phyloP scores from a whole-genome alignment of 1,284 basidiomycete genomes.

The Puccinia novopanici region DNA sequence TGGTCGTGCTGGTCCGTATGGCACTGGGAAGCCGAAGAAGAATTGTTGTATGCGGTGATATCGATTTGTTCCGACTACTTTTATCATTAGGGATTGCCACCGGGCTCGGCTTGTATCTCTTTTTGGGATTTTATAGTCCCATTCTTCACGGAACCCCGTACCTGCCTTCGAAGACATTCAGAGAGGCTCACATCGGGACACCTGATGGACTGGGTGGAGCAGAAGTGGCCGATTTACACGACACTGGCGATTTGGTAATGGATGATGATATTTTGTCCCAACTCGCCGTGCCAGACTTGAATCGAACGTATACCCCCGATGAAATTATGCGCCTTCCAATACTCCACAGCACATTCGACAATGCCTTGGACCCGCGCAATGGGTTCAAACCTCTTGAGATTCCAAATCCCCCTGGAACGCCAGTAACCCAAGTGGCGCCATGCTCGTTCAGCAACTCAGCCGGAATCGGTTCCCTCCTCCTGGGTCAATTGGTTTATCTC shows the following conservation, averaged over 20 bases:
- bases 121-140: background rate
- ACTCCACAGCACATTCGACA: slow-evolving; percentile 14
- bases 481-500: background rate
- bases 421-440: background rate
- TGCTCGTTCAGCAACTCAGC: slow-evolving; percentile 9
- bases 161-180: background rate
- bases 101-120: background rate
- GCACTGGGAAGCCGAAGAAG: background rate
- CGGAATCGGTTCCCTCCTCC: slow-evolving; percentile 34
- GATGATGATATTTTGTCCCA: background rate
- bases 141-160: background rate
- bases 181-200: background rate
- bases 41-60: background rate
- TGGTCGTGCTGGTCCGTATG: too few relatives aligned
- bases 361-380: slow-evolving; percentile 12
- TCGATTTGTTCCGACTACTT: background rate
- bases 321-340: slow-evolving; percentile 19
- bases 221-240: background rate
- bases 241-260: background rate
- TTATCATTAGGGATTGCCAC: background rate
- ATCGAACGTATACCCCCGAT: background rate
- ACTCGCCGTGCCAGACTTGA: background rate
- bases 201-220: background rate
- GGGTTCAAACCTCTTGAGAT: slow-evolving; percentile 24
- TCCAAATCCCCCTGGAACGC: slow-evolving; percentile 21